A percentile compares a stretch with the other conserved stretches of the same genome.
Evolutionary conservation across 805 yeast species (phyloP).

Genomic region (Wickerhamomyces mucosus): DNA sequence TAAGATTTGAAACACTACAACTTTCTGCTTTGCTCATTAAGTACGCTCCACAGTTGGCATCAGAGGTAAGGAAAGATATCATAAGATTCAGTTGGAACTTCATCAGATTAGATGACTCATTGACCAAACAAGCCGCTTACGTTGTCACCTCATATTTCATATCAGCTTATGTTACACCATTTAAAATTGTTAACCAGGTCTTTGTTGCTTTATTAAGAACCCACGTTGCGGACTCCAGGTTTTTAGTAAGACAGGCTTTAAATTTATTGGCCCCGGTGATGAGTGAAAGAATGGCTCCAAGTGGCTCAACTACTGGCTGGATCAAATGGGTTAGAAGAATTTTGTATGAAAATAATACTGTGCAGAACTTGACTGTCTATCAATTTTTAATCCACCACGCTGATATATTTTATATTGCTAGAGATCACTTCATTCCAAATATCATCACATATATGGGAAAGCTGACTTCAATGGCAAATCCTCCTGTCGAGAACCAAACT

Average conservation of each 20-base stretch:
- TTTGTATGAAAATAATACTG: conserved; percentile 78
- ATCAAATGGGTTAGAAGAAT: conserved; percentile 92
- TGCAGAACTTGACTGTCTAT: conserved; percentile 79
- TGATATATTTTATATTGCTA: conserved; percentile 71
- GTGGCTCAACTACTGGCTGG: conserved; percentile 54
- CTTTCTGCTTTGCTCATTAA: conserved; percentile 69
- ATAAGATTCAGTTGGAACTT: conserved; percentile 93
- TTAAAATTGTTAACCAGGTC: conserved; percentile 81
- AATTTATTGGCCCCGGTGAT: conserved; percentile 85
- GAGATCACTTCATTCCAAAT: conserved; percentile 84
- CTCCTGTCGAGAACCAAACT: conserved; percentile 72
- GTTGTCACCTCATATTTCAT: conserved; percentile 82
- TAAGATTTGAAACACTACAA: conserved; percentile 71
- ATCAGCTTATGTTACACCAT: conserved; percentile 79
- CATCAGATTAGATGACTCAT: conserved; percentile 78
- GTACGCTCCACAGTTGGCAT: conserved; percentile 50
- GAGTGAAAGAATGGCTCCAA: conserved; percentile 49
- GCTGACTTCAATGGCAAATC: conserved; percentile 65
- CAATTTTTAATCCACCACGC: conserved; percentile 84
- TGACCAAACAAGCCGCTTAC: conserved; percentile 88
- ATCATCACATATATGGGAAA: conserved; percentile 91
- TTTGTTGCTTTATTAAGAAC: conserved; percentile 84
- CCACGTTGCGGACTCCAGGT: conserved; percentile 76
- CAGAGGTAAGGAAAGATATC: conserved; percentile 66
- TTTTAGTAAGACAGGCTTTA: conserved; percentile 76